A percentile compares a stretch with the other conserved stretches of the same genome.
phyloP scores from a whole-genome alignment of 2,329 filamentous ascomycete species.

The Thelonectria blattea region DNA sequence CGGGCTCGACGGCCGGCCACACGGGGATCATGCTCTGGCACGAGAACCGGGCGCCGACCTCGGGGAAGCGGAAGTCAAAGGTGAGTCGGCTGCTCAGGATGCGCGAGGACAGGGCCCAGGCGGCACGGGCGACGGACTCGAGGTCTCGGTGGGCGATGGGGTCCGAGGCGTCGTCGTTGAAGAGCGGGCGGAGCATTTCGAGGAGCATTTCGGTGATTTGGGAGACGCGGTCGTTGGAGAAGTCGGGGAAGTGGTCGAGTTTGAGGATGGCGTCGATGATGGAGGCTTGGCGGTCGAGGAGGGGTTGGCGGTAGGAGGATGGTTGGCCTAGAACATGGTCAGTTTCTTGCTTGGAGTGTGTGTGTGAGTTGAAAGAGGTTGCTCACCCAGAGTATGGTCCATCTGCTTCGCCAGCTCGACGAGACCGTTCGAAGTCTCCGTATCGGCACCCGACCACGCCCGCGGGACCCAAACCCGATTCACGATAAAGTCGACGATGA shows the following conservation, averaged over 20 bases:
- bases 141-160: slow-evolving; percentile 51
- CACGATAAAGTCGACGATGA: slow-evolving; percentile 51
- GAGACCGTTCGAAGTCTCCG: slow-evolving; percentile 43
- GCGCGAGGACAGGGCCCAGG: slow-evolving; percentile 54
- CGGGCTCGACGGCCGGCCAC: slow-evolving; percentile 49
- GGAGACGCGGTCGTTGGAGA: slow-evolving; percentile 44
- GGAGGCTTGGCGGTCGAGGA: slow-evolving; percentile 46
- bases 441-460: slow-evolving; percentile 48
- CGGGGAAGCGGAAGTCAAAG: slow-evolving; percentile 57
- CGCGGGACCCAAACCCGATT: slow-evolving; percentile 49
- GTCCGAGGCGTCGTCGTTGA: slow-evolving; percentile 44
- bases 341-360: background rate
- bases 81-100: slow-evolving; percentile 53
- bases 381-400: slow-evolving; percentile 43
- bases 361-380: background rate
- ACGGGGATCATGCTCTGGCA: slow-evolving; percentile 55
- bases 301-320: slow-evolving; percentile 45
- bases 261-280: slow-evolving; percentile 48
- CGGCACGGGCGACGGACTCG: slow-evolving; percentile 47
- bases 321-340: slow-evolving; percentile 42
- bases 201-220: slow-evolving; percentile 51
- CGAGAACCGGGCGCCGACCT: slow-evolving; percentile 56
- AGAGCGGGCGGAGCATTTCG: slow-evolving; percentile 47
- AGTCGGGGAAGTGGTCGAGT: slow-evolving; percentile 39
- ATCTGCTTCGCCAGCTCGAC: slow-evolving; percentile 47